Conservation (phyloP, 371 early-diverging fungal genomes). For the Rhizopus stolonifer region DNA sequence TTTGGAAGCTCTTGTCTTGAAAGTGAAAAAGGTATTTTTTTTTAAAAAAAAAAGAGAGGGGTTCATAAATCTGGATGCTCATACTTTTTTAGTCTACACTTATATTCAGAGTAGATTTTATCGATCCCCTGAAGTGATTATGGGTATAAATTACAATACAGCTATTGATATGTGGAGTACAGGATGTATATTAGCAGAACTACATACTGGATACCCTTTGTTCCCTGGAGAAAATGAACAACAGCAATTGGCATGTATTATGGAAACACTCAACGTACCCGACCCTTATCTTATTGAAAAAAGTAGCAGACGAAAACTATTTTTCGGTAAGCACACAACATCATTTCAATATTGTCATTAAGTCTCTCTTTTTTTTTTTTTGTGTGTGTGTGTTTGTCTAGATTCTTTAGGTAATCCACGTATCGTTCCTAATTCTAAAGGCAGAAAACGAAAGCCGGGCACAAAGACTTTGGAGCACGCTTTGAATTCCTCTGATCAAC, state of each 20-base stretch:
- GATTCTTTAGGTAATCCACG: slow-evolving; percentile 67
- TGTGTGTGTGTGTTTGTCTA: too few relatives aligned
- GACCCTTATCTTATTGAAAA: slow-evolving; percentile 69
- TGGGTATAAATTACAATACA: slow-evolving; percentile 77
- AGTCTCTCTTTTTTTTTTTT: too few relatives aligned
- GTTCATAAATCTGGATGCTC: too few relatives aligned
- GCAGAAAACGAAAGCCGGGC: slow-evolving; percentile 78
- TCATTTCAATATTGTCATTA: slow-evolving; percentile 34
- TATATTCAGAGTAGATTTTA: slow-evolving; percentile 97
- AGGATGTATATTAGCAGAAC: slow-evolving; percentile 96
- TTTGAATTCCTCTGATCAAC: slow-evolving; percentile 66
- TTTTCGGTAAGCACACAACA: slow-evolving; percentile 71
- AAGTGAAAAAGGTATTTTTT: slow-evolving; percentile 47
- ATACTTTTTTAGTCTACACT: slow-evolving; percentile 72
- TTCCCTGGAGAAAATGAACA: slow-evolving; percentile 96
- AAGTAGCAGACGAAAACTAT: slow-evolving; percentile 72
- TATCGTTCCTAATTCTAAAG: slow-evolving; percentile 78
- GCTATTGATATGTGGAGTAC: slow-evolving; percentile 98
- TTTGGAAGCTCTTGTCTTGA: slow-evolving; percentile 87
- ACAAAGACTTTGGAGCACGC: slow-evolving; percentile 70
- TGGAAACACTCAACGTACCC: slow-evolving; percentile 89
- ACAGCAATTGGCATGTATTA: slow-evolving; percentile 90
- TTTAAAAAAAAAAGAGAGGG: too few relatives aligned
- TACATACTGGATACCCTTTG: slow-evolving; percentile 84
- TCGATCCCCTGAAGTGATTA: slow-evolving; percentile 95